phyloP scores from a whole-genome alignment of 176 grass and related monocot species.

The Echinochloa phyllopogon region DNA sequence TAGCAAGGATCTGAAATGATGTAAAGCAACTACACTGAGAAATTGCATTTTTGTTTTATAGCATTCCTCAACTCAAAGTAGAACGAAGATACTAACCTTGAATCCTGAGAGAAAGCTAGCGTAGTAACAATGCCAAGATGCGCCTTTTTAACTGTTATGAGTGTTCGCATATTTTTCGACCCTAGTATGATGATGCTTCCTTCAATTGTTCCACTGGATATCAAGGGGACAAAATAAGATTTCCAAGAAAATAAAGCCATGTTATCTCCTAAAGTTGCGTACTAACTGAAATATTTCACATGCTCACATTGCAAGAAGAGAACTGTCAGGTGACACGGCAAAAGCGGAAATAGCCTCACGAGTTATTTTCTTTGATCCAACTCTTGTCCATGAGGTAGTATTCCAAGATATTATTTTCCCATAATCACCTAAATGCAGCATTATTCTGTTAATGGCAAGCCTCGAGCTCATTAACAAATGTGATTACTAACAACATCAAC shows the following conservation, averaged over 20 bases:
- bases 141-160: constrained; percentile 81
- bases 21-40: constrained; percentile 14
- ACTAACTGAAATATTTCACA: constrained; percentile 31
- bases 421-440: constrained; percentile 66
- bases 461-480: constrained; percentile 11
- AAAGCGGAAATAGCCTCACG: constrained; percentile 94
- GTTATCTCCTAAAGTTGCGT: constrained; percentile 19
- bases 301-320: constrained; percentile 78
- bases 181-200: constrained; percentile 65
- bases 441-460: constrained; percentile 29
- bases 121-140: constrained; percentile 88
- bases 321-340: constrained; percentile 68
- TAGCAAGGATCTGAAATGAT: constrained; percentile 64
- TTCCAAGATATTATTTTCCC: constrained; percentile 95
- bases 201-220: constrained; percentile 78
- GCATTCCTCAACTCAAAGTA: constrained; percentile 21
- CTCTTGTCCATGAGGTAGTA: constrained; percentile 77
- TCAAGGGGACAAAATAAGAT: constrained; percentile 35
- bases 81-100: constrained; percentile 55
- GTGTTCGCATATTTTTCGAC: constrained; percentile 63
- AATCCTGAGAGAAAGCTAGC: constrained; percentile 77
- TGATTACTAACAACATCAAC: constrained; percentile 34
- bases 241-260: constrained; percentile 2
- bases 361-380: constrained; percentile 73
- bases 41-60: neutral